Conservation (phyloP, 2,329 filamentous ascomycete species). For the Aspergillus glaucus region DNA sequence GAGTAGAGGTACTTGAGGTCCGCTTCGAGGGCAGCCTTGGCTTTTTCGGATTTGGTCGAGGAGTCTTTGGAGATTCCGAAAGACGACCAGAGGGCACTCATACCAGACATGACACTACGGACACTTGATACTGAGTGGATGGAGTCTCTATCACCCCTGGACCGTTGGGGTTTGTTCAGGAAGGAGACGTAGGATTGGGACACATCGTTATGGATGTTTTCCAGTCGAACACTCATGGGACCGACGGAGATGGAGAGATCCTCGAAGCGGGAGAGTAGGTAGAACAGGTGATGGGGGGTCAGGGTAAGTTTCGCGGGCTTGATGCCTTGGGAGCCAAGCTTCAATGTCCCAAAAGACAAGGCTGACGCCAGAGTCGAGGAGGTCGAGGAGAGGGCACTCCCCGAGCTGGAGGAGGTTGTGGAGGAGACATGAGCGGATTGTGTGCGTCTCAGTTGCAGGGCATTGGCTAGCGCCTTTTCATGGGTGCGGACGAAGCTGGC, state of each 20-base stretch:
- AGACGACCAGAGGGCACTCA: conserved; percentile 87
- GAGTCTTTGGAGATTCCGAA: conserved; percentile 78
- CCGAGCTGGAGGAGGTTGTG: conserved; percentile 51
- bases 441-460: conserved; percentile 73
- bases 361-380: conserved; percentile 71
- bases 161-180: conserved; percentile 72
- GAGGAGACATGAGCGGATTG: conserved; percentile 45
- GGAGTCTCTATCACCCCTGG: conserved; percentile 80
- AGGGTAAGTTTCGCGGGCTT: conserved; percentile 89
- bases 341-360: conserved; percentile 77
- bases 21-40: conserved; percentile 75
- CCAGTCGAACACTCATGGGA: conserved; percentile 90
- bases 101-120: conserved; percentile 92
- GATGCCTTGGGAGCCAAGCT: conserved; percentile 73
- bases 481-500: conserved; percentile 94
- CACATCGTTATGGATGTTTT: conserved; percentile 85
- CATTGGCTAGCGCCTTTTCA: conserved; percentile 95
- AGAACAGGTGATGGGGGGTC: conserved; percentile 95
- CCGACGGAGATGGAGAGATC: conserved; percentile 85
- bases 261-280: conserved; percentile 89
- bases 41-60: conserved; percentile 76
- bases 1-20: conserved; percentile 97
- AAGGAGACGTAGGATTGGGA: conserved; percentile 93
- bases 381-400: conserved; percentile 61
- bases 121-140: conserved; percentile 95